Conservation (phyloP, 257 asterid genomes). For the Solanum okadae region DNA sequence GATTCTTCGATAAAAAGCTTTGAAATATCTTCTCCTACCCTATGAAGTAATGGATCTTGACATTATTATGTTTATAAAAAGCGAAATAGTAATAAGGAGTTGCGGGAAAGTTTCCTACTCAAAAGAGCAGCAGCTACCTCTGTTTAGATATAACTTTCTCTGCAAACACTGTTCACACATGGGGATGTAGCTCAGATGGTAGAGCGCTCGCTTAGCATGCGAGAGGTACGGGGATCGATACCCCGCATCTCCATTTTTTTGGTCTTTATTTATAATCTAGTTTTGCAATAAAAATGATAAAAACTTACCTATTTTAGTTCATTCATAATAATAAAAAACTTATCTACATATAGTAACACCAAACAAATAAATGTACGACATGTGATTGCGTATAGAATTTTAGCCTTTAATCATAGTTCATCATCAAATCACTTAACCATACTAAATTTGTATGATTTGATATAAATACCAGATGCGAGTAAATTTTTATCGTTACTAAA, state of each 20-base stretch:
- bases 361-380: no score
- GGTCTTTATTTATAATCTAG: no score
- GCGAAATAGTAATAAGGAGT: not conserved
- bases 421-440: not conserved
- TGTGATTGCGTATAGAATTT: no score
- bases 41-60: not conserved
- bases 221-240: slow-evolving; percentile 44
- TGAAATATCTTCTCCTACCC: not conserved
- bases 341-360: no score
- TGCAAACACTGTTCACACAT: not conserved
- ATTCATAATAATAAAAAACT: no score
- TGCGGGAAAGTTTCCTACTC: not conserved
- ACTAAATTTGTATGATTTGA: not conserved
- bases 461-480: fast-evolving
- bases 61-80: not conserved
- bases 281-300: no score
- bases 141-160: fast-evolving
- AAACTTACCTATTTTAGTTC: no score
- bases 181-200: slow-evolving; percentile 72
- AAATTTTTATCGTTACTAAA: fast-evolving
- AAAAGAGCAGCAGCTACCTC: not conserved
- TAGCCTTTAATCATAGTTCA: no score
- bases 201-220: slow-evolving; percentile 50
- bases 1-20: not conserved
- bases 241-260: slow-evolving; percentile 33